Evolutionary conservation across 495 filamentous ascomycete species (phyloP), one percentile per base, ranked within the genome.

Genomic region (Ramalina peruviana): DNA sequence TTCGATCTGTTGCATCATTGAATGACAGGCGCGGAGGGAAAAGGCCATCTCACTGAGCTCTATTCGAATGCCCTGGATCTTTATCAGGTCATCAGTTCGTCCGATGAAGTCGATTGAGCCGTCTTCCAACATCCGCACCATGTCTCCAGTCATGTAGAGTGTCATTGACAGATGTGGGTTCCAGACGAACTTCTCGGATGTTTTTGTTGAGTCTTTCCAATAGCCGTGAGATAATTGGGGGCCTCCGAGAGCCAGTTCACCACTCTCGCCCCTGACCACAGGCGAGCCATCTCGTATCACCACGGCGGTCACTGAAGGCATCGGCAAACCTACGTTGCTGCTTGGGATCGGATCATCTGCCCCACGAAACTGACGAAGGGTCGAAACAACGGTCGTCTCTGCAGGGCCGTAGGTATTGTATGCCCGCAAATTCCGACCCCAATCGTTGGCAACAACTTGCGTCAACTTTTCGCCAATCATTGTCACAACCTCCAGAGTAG

Each of bases 81-180:
- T 68, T 50, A 68, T 58, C 33, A 65, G 45, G 33, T 68, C 65
- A 55, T 68, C 65, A 1, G 55, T 58, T 46, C 65, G 65, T 43
- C 60, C 62, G 21, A 68, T 52, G 45, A 75, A 67, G 38, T 68
- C 62, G 12, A 78, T 57, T 6, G 64, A 67, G 3, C 68, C 72
- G 50, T 71, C 63, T 6, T 55, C 51, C 30, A 70, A 46, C 54
- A 69, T 65, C 15, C 67, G 64, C 21, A 69, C 73, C 17, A 74
- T 52, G 54, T 79, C 75, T 12, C 74, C 75, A 12, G 74, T 79
- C 33, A 70, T 67, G 51, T 76, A 79, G 7, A 76, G 48, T 3
- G 25, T 46, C 25, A 56, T 59, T 3, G 43, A 21, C 2, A 58
- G 50, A 16, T 59, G 52, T 3, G 63, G 54, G 27, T 61, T 66